Evolutionary conservation across 768 basidiomycete species (phyloP), one percentile per base, ranked within the genome.

Genomic region (Lentinus tigrinus): DNA sequence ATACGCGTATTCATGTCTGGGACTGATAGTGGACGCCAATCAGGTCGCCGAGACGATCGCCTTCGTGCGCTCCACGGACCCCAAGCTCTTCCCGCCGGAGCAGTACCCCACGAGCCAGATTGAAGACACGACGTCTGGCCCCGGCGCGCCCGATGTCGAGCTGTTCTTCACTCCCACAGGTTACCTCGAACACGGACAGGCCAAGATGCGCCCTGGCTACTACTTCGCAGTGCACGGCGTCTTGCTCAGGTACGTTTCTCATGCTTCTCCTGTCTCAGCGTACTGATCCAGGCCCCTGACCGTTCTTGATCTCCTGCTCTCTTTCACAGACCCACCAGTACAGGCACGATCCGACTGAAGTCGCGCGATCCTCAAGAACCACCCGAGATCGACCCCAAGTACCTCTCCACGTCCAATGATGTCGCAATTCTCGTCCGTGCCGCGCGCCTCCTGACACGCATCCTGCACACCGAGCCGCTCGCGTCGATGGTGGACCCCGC

Each of bases 41-140:
- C 49, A 77, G 76, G 42, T 73, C 27, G 72, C 56, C 4, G 84
- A 85, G 66, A 72, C 78, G 14, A 82, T 78, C 23, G 84, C 81
- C 0, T 85, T 87, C 63, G 62, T 81, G 24, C 78, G 84, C 17
- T 74, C 79, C 0, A 75, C 75, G 39, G 78, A 85, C 58, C 74
- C 77, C 0, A 60, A 55, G 1, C 68, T 84, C 4, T 82, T 85
- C 68, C 75, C 79, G 0, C 46, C 62, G 1, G 52, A 38, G 13
- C 52, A 68, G 42, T 66, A 54, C 42, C 47, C 61, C 3, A 23
- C 40, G 3, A 55, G 64, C 38, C 24, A 38, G 3, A n/a, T 43
- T 3, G 66, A 73, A 52, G 74, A 75, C 52, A 54, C 63, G 31
- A 72, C 73, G 0, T 73, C 74, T 14, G 73, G 72, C 1, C 54